Conservation (phyloP, 805 yeast species). For the Sungouiella thailandica region DNA sequence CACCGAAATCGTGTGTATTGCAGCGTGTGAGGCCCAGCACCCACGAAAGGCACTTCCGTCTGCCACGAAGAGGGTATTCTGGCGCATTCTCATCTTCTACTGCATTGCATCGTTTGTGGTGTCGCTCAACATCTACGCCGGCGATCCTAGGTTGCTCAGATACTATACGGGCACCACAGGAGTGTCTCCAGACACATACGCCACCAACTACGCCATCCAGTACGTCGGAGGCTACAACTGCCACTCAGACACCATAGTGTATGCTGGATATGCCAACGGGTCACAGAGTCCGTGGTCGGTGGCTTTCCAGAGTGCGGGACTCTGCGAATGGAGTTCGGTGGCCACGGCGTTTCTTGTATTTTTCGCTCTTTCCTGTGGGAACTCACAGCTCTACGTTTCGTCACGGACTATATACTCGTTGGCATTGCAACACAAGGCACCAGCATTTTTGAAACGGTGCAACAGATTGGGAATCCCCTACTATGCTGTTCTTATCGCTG, state of each 20-base stretch:
- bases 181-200: slow-evolving; percentile 16
- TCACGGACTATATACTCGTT: slow-evolving; percentile 40
- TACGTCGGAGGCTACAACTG: slow-evolving; percentile 36
- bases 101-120: slow-evolving; percentile 62
- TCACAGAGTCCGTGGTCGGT: slow-evolving; percentile 44
- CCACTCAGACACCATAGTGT: slow-evolving; percentile 16
- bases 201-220: slow-evolving; percentile 24
- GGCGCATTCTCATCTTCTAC: slow-evolving; percentile 63
- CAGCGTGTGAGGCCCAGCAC: slow-evolving; percentile 81
- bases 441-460: slow-evolving; percentile 55
- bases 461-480: slow-evolving; percentile 68
- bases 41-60: slow-evolving; percentile 74
- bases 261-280: slow-evolving; percentile 35
- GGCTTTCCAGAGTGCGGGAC: slow-evolving; percentile 36
- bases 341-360: slow-evolving; percentile 44
- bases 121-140: slow-evolving; percentile 69
- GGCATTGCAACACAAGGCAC: slow-evolving; percentile 52
- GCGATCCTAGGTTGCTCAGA: slow-evolving; percentile 67
- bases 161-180: slow-evolving; percentile 41
- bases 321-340: slow-evolving; percentile 32
- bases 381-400: slow-evolving; percentile 40
- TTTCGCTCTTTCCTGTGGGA: slow-evolving; percentile 42
- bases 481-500: slow-evolving; percentile 60
- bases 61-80: slow-evolving; percentile 71
- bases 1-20: slow-evolving; percentile 75